These are phyloP conservation scores for Escovopsis weberi DNA, from an alignment of 2,329 filamentous ascomycete species.

Conservation along the genomic window DNA sequence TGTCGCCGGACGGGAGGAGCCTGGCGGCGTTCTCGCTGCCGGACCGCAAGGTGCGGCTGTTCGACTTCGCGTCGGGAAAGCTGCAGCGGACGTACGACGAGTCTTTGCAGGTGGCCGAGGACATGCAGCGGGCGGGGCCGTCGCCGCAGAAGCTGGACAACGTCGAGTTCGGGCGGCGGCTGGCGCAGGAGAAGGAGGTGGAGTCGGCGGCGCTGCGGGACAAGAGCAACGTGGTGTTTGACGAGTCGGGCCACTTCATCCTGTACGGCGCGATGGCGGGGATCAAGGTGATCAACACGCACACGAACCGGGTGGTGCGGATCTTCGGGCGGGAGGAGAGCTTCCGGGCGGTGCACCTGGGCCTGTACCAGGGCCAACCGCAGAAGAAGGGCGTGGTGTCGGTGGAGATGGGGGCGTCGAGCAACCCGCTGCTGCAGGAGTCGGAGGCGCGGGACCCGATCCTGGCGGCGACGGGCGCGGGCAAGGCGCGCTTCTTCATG, in stretches of 20 bases:
- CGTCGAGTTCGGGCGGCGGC: constrained; percentile 77
- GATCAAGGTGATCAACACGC: constrained; percentile 89
- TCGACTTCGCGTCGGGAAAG: constrained; percentile 82
- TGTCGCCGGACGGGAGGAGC: constrained; percentile 74
- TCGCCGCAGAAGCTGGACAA: constrained; percentile 69
- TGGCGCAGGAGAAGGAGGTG: constrained; percentile 76
- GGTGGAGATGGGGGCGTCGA: constrained; percentile 91
- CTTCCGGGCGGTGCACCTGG: constrained; percentile 67
- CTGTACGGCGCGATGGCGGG: constrained; percentile 87
- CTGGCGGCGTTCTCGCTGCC: constrained; percentile 87
- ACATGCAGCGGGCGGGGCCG: constrained; percentile 93
- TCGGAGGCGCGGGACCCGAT: constrained; percentile 85
- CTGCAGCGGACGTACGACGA: constrained; percentile 90
- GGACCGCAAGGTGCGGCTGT: constrained; percentile 82
- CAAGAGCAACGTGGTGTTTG: constrained; percentile 79
- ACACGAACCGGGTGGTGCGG: constrained; percentile 84
- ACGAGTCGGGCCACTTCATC: constrained; percentile 91
- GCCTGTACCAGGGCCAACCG: constrained; percentile 86
- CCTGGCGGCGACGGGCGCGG: constrained; percentile 66
- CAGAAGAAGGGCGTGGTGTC: constrained; percentile 89
- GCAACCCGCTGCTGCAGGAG: constrained; percentile 84
- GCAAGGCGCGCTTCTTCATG: constrained; percentile 92
- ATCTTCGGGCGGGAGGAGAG: constrained; percentile 84
- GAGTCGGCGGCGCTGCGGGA: constrained; percentile 53
- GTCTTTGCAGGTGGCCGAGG: constrained; percentile 72